Conservation (phyloP, 306 rosid genomes). For the Trichosanthes cucumerina region DNA sequence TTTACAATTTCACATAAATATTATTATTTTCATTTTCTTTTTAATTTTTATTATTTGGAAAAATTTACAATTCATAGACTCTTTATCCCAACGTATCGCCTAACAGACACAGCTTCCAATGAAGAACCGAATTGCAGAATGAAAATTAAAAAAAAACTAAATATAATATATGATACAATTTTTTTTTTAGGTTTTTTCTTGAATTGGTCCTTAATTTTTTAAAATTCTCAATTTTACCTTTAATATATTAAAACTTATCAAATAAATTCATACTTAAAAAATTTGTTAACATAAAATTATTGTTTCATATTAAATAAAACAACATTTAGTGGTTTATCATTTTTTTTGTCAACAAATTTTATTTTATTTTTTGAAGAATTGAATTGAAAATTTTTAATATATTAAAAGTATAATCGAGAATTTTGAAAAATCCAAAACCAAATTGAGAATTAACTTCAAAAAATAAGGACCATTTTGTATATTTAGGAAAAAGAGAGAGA, state of each 20-base stretch:
- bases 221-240: neutral
- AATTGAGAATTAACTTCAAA: too few species aligned
- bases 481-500: too few species aligned
- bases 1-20: neutral
- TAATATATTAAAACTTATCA: neutral
- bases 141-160: neutral
- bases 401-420: neutral
- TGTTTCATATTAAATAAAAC: too few species aligned
- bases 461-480: too few species aligned
- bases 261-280: neutral
- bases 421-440: neutral
- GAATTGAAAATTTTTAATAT: neutral
- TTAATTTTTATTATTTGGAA: neutral
- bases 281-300: neutral
- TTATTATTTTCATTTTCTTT: neutral
- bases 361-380: too few species aligned
- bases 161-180: too few species aligned
- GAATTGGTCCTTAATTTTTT: neutral
- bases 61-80: conserved; percentile 7
- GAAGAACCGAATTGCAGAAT: neutral
- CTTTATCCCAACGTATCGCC: neutral
- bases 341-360: too few species aligned
- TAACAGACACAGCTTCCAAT: too few species aligned
- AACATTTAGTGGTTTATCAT: too few species aligned
- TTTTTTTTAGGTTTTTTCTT: neutral